Percentiles rank a stretch among this genome's conserved stretches.
Evolutionary conservation across 2,329 filamentous ascomycete genomes (phyloP).

Genomic region (Juglanconis juglandina): DNA sequence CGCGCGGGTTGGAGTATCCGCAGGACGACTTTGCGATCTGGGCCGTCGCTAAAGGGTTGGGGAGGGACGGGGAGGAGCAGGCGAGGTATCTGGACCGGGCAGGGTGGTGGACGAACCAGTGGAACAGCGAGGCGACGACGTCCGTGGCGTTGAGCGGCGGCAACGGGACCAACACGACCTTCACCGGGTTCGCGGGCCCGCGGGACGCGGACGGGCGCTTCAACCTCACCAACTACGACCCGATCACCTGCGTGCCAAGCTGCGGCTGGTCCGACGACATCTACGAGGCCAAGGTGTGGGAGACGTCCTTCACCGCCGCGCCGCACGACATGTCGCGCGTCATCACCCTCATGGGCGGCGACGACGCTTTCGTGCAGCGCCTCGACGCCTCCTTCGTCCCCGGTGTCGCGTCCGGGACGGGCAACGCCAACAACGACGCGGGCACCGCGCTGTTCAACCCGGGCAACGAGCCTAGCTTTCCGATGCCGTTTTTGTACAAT

Average conservation of each 20-base stretch:
- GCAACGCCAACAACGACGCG: conserved; percentile 9
- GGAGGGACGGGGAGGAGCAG: neutral
- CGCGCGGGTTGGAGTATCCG: conserved; percentile 48
- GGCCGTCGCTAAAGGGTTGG: conserved; percentile 38
- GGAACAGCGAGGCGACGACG: conserved; percentile 2
- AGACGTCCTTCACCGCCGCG: conserved; percentile 8
- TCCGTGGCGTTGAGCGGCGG: neutral
- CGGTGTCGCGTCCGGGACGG: neutral
- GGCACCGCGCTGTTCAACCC: conserved; percentile 11
- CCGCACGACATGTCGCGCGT: conserved; percentile 12
- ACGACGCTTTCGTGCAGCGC: conserved; percentile 8
- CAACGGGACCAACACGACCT: neutral
- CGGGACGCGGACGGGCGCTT: conserved; percentile 6
- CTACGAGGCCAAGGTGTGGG: conserved; percentile 11
- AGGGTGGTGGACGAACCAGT: conserved; percentile 12
- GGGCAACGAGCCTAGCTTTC: conserved; percentile 26
- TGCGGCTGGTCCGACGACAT: conserved; percentile 12
- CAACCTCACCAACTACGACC: conserved; percentile 9
- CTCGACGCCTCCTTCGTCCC: conserved; percentile 12
- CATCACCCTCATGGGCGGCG: conserved; percentile 11
- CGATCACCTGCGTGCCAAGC: neutral
- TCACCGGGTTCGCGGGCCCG: conserved; percentile 3
- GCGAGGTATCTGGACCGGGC: neutral
- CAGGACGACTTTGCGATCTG: conserved; percentile 53
- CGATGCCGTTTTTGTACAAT: conserved; percentile 51